Evolutionary conservation across 2,329 filamentous ascomycete species (phyloP).

Genomic region (Penicillium sp.): DNA sequence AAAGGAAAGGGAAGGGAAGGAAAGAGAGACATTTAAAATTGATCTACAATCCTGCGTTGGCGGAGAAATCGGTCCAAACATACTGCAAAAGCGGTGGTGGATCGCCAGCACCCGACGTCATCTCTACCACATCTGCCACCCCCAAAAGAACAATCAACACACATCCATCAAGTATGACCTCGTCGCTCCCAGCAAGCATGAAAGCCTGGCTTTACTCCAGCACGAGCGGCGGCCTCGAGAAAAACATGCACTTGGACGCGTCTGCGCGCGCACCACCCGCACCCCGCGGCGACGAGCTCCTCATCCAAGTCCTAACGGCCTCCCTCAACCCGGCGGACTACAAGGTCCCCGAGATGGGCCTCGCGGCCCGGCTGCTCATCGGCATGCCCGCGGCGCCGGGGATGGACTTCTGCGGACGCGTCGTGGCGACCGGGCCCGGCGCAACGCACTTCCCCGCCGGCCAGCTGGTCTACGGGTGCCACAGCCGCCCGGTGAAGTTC

Average conservation of each 20-base stretch:
- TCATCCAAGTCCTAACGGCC: constrained; percentile 55
- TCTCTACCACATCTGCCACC: too few relatives aligned
- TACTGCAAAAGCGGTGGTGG: too few relatives aligned
- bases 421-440: constrained; percentile 37
- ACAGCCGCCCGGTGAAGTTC: constrained; percentile 30
- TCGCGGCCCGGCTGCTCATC: constrained; percentile 42
- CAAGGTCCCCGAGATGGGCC: constrained; percentile 56
- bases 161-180: too few relatives aligned
- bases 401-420: constrained; percentile 51
- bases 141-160: too few relatives aligned
- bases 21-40: too few relatives aligned
- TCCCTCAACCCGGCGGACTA: constrained; percentile 64
- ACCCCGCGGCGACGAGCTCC: constrained; percentile 47
- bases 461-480: constrained; percentile 48
- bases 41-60: too few relatives aligned
- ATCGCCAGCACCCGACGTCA: too few relatives aligned
- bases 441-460: constrained; percentile 37
- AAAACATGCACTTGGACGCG: constrained; percentile 51
- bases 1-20: background rate
- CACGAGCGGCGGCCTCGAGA: constrained; percentile 50
- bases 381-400: constrained; percentile 49
- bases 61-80: too few relatives aligned
- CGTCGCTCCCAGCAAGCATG: constrained; percentile 45
- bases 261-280: constrained; percentile 43
- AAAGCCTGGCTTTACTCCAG: constrained; percentile 57